Conservation (phyloP, 176 grass and related monocot genomes). For the Juncus effusus region DNA sequence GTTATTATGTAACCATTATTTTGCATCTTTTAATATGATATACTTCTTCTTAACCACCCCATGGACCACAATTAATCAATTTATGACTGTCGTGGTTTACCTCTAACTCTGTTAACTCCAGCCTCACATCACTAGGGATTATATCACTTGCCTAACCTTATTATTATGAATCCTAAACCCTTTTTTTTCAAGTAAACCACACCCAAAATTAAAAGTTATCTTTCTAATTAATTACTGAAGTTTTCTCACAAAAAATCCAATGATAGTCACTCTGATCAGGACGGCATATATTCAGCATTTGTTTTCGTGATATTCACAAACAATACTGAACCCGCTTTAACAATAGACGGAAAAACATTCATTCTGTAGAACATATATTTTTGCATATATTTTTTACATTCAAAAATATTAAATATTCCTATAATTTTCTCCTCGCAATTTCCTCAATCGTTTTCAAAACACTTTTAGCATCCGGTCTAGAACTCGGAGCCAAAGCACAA, state of each 20-base stretch:
- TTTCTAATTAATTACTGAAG: background rate
- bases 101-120: constrained; percentile 10
- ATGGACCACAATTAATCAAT: constrained; percentile 20
- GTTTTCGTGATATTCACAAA: too few species aligned
- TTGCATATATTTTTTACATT: too few species aligned
- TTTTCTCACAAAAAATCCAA: background rate
- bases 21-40: too few species aligned
- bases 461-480: constrained; percentile 33
- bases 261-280: constrained; percentile 1
- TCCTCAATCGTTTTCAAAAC: constrained; percentile 32
- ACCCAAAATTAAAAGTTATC: background rate
- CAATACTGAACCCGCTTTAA: too few species aligned
- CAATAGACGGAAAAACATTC: background rate
- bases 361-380: background rate
- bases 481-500: constrained; percentile 24
- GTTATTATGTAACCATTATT: too few species aligned
- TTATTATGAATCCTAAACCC: background rate
- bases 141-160: background rate
- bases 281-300: background rate
- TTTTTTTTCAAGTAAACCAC: constrained; percentile 13
- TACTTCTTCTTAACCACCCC: constrained; percentile 16
- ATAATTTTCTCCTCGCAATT: constrained; percentile 16
- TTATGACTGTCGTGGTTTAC: background rate
- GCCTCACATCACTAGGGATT: constrained; percentile 27
- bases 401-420: too few species aligned